phyloP scores from a whole-genome alignment of 225 moss, liverwort and hornwort genomes.

The Rhytidiadelphus loreus region DNA sequence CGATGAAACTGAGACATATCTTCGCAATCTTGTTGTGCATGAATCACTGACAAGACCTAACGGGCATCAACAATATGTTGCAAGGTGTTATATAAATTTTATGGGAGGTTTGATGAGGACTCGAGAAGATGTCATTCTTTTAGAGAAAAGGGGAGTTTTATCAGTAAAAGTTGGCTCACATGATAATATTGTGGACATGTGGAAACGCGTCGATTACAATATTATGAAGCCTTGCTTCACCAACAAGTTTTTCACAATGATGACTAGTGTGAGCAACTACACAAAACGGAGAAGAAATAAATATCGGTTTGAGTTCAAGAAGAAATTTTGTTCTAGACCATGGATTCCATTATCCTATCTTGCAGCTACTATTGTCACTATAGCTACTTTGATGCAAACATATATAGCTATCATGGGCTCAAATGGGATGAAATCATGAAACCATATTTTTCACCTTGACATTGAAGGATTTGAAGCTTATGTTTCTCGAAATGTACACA shows the following conservation, averaged over 20 bases:
- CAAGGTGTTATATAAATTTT: rapidly evolving
- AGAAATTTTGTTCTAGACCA: background rate
- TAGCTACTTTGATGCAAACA: background rate
- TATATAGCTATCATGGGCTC: background rate
- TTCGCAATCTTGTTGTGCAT: background rate
- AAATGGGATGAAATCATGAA: background rate
- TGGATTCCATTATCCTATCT: background rate
- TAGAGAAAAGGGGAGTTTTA: background rate
- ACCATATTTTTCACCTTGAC: background rate
- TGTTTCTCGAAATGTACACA: background rate
- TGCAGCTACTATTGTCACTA: background rate
- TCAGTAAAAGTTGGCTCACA: background rate
- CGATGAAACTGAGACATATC: background rate
- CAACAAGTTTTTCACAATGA: background rate
- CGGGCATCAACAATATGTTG: rapidly evolving
- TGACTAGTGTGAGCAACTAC: background rate
- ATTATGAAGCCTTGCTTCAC: rapidly evolving
- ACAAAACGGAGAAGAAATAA: background rate
- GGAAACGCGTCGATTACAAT: background rate
- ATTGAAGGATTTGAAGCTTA: background rate
- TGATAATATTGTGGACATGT: background rate
- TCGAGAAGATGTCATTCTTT: background rate
- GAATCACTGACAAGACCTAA: rapidly evolving
- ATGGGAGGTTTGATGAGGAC: background rate
- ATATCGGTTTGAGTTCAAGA: background rate